Conservation (phyloP, 805 yeast genomes). For the Martiniozyma abietophila region DNA sequence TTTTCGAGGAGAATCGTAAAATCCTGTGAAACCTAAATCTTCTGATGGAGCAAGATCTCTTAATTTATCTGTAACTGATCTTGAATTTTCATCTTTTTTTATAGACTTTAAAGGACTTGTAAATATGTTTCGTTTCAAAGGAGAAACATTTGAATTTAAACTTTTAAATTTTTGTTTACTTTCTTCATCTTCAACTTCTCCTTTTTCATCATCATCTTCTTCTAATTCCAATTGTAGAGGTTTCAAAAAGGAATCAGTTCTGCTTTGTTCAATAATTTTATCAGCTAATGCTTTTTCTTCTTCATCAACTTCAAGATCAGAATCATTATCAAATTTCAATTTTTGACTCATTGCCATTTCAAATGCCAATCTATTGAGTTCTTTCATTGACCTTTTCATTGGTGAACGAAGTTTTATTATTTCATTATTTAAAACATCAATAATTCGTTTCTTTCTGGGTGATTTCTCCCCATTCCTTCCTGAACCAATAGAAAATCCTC, state of each 20-base stretch:
- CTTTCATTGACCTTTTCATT: conserved; percentile 27
- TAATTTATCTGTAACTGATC: conserved; percentile 1
- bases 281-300: conserved; percentile 40
- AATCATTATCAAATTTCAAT: conserved; percentile 22
- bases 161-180: conserved; percentile 1
- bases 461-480: conserved; percentile 21
- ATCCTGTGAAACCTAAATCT: too few relatives aligned
- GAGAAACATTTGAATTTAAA: conserved; percentile 1
- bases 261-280: conserved; percentile 31
- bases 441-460: conserved; percentile 30
- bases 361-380: conserved; percentile 38
- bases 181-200: conserved; percentile 1
- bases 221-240: conserved; percentile 16
- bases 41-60: too few relatives aligned
- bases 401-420: conserved; percentile 42
- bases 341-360: conserved; percentile 32
- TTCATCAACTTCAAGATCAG: conserved; percentile 26
- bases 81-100: conserved; percentile 10
- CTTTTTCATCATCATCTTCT: conserved; percentile 6
- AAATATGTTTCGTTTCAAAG: too few relatives aligned
- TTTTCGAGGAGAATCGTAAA: too few relatives aligned
- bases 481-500: too few relatives aligned
- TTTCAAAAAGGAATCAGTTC: conserved; percentile 18
- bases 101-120: too few relatives aligned
- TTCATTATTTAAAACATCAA: conserved; percentile 15